Percentiles rank a stretch among this genome's conserved stretches.
These are phyloP conservation scores for Encephalitozoon hellem DNA, from an alignment of 371 early-diverging fungal species.

Conservation along the genomic window DNA sequence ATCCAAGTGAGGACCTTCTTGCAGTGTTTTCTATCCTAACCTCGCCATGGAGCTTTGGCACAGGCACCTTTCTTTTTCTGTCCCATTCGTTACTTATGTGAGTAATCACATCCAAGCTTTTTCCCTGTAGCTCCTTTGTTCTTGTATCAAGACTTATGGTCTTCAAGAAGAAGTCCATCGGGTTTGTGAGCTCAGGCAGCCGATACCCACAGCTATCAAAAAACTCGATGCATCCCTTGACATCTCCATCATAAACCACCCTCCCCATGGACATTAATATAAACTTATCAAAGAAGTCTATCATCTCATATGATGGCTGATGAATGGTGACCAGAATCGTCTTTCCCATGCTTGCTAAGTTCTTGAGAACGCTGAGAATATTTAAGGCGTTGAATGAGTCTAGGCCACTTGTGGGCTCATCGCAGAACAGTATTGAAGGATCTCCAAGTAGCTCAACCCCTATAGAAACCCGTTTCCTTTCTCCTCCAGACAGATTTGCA, in stretches of 20 bases:
- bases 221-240: constrained; percentile 60
- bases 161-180: constrained; percentile 69
- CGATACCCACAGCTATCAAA: constrained; percentile 66
- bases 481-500: constrained; percentile 60
- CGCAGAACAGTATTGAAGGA: constrained; percentile 64
- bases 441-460: constrained; percentile 56
- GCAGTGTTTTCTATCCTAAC: not conserved
- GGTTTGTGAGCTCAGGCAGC: constrained; percentile 67
- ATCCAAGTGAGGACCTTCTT: not conserved
- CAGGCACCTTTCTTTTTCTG: not conserved
- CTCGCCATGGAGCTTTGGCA: not conserved
- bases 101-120: constrained; percentile 49
- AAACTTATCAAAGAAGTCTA: constrained; percentile 73
- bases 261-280: constrained; percentile 68
- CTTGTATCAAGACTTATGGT: constrained; percentile 62
- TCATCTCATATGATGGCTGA: constrained; percentile 82
- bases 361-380: constrained; percentile 72
- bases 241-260: constrained; percentile 46
- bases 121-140: constrained; percentile 41
- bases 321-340: constrained; percentile 84
- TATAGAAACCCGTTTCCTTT: constrained; percentile 57
- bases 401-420: constrained; percentile 74
- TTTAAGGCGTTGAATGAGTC: constrained; percentile 81
- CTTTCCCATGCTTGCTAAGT: constrained; percentile 67
- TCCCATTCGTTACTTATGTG: constrained; percentile 52